A percentile compares a stretch with the other conserved stretches of the same genome.
Conservation (phyloP, 176 grass and related monocot genomes). For the Cocos nucifera region DNA sequence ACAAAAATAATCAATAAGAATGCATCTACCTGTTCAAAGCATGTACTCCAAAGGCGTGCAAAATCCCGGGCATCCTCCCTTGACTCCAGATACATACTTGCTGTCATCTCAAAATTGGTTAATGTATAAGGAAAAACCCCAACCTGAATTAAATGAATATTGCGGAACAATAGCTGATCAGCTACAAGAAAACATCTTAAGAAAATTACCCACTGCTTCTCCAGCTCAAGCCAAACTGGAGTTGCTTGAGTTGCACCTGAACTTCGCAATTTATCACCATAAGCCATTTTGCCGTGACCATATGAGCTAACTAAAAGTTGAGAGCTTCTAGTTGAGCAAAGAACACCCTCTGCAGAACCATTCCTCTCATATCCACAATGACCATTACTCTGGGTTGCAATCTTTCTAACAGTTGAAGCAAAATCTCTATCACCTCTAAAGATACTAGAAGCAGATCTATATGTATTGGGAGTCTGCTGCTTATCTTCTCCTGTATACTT, state of each 20-base stretch:
- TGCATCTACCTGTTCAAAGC: slow-evolving; percentile 76
- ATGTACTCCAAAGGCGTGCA: slow-evolving; percentile 53
- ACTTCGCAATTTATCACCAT: slow-evolving; percentile 30
- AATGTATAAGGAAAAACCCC: slow-evolving; percentile 1
- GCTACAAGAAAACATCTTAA: background rate
- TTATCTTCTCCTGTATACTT: slow-evolving; percentile 33
- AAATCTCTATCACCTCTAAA: slow-evolving; percentile 50
- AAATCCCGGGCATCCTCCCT: slow-evolving; percentile 72
- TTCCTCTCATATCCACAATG: slow-evolving; percentile 53
- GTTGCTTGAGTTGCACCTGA: slow-evolving; percentile 11
- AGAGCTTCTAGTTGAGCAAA: slow-evolving; percentile 74
- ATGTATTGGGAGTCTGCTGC: slow-evolving; percentile 32
- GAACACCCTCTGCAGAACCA: slow-evolving; percentile 34
- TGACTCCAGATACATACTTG: slow-evolving; percentile 53
- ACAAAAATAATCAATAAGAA: slow-evolving; percentile 1
- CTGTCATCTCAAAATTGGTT: slow-evolving; percentile 50
- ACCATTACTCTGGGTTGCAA: slow-evolving; percentile 30
- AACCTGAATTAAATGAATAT: no score
- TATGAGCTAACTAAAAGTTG: slow-evolving; percentile 43
- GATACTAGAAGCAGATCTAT: slow-evolving; percentile 41
- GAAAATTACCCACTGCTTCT: slow-evolving; percentile 60
- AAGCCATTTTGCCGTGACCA: slow-evolving; percentile 37
- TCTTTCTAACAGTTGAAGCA: slow-evolving; percentile 46
- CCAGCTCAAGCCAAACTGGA: slow-evolving; percentile 57
- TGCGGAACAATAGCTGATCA: no score